Evolutionary conservation across 768 basidiomycete species (phyloP).

Genomic region (Leccinum broughii): DNA sequence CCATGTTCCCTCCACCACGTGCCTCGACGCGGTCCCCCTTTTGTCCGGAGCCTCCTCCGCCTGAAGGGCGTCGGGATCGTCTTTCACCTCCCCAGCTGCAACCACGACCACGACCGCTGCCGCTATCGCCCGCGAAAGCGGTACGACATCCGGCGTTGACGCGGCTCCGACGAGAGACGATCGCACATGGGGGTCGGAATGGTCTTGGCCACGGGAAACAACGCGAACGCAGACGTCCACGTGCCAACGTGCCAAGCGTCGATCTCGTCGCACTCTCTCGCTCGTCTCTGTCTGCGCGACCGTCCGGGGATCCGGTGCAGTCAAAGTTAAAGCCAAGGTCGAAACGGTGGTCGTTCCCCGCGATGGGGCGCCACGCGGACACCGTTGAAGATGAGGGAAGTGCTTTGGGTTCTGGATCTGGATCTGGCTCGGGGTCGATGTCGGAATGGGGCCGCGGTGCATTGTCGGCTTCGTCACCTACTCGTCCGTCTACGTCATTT

Average conservation of each 20-base stretch:
- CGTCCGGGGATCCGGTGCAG: not conserved
- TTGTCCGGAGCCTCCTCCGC: conserved; percentile 8
- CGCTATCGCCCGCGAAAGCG: not conserved
- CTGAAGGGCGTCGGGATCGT: not conserved
- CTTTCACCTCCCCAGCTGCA: not conserved
- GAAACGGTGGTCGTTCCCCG: conserved; percentile 24
- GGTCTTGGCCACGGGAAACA: not conserved
- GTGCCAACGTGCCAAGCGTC: conserved; percentile 18
- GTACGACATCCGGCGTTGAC: conserved; percentile 11
- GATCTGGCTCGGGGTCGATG: not conserved
- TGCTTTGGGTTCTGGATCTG: not conserved
- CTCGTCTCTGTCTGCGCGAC: conserved; percentile 12
- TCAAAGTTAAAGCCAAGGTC: not conserved
- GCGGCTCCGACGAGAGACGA: conserved; percentile 21
- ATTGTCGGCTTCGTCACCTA: not conserved
- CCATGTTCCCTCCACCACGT: conserved; percentile 20
- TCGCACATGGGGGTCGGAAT: not conserved
- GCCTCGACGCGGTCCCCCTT: conserved; percentile 23
- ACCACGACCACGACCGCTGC: not conserved
- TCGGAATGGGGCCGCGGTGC: not conserved
- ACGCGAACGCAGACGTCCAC: not conserved
- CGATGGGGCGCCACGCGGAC: not conserved
- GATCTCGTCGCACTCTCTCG: conserved; percentile 23
- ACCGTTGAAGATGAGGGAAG: not conserved
- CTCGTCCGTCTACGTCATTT: not conserved